Conservation (phyloP, 495 filamentous ascomycete genomes). For the Pyronema domesticum region DNA sequence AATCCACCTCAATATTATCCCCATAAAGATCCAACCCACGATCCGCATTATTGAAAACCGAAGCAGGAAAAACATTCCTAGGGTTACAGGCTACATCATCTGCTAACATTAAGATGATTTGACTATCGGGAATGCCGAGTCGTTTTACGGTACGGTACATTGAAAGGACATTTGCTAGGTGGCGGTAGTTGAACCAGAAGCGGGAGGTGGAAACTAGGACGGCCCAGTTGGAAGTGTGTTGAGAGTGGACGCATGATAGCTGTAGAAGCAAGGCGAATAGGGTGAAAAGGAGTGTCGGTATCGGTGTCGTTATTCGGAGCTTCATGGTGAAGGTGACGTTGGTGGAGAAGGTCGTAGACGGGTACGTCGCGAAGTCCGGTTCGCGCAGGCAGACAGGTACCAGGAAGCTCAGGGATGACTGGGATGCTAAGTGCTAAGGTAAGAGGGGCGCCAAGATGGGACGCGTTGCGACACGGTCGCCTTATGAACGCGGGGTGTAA, state of each 20-base stretch:
- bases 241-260: slow-evolving; percentile 36
- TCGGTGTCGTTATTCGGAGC: slow-evolving; percentile 11
- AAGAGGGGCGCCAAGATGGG: too few relatives aligned
- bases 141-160: slow-evolving; percentile 97
- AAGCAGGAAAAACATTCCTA: slow-evolving; percentile 90
- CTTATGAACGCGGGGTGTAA: too few relatives aligned
- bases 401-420: too few relatives aligned
- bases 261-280: slow-evolving; percentile 32
- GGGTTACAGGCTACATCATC: slow-evolving; percentile 99
- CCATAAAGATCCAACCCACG: slow-evolving; percentile 91
- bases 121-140: slow-evolving; percentile 91
- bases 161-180: slow-evolving; percentile 92
- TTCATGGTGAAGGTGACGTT: slow-evolving; percentile 11
- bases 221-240: slow-evolving; percentile 97
- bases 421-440: too few relatives aligned
- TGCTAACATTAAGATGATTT: slow-evolving; percentile 98
- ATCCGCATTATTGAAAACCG: slow-evolving; percentile 95
- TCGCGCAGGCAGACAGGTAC: too few relatives aligned
- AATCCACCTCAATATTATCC: slow-evolving; percentile 98
- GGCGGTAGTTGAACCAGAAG: slow-evolving; percentile 99
- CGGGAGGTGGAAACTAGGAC: slow-evolving; percentile 95
- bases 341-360: too few relatives aligned
- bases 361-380: too few relatives aligned
- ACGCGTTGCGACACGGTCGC: too few relatives aligned
- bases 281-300: not conserved